Conservation (phyloP, 257 asterid genomes). For the Ehretia macrophylla region DNA sequence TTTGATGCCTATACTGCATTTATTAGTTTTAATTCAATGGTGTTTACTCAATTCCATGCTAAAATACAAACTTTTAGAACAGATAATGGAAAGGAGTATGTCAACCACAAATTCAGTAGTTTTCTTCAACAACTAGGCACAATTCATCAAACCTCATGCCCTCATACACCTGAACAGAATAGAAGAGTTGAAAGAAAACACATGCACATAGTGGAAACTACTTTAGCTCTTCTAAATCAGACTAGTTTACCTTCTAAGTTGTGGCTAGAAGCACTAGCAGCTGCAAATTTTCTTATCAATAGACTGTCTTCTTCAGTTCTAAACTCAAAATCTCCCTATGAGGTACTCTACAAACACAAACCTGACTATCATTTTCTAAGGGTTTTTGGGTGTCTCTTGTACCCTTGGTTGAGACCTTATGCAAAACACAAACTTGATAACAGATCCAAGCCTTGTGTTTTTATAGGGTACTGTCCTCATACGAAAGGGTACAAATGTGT, state of each 20-base stretch:
- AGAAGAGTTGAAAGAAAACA: not conserved
- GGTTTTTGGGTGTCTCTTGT: not conserved
- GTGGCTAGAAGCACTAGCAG: not conserved
- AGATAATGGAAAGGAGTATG: not conserved
- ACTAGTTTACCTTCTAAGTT: not conserved
- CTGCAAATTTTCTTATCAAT: not conserved
- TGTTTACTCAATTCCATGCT: not conserved
- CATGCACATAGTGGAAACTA: not conserved
- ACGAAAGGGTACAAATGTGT: no score
- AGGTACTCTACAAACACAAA: not conserved
- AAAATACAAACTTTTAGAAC: not conserved
- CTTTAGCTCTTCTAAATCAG: not conserved
- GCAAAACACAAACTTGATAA: no score
- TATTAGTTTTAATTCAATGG: not conserved
- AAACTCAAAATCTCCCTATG: not conserved
- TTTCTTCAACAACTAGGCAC: not conserved
- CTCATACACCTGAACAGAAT: not conserved
- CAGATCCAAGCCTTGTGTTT: no score
- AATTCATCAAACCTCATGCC: not conserved
- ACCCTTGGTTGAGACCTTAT: no score
- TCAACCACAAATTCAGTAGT: not conserved
- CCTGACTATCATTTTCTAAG: not conserved
- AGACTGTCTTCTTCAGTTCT: not conserved
- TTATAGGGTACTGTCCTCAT: no score
- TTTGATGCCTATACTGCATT: not conserved